Conservation (phyloP, 352 stramenopile genomes). For the Pseudoperonospora humuli region DNA sequence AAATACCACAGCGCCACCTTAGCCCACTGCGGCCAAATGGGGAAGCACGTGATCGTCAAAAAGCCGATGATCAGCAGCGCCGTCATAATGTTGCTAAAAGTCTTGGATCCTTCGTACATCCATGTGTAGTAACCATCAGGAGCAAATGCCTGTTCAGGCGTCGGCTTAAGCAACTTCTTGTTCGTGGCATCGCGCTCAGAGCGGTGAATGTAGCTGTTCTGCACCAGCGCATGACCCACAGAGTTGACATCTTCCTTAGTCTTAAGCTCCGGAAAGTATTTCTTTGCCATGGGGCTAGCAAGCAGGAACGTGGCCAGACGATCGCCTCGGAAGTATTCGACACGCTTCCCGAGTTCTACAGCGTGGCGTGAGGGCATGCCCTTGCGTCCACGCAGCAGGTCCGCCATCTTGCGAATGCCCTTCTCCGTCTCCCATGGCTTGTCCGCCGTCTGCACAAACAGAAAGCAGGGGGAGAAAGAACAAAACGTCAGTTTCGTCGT, state of each 20-base stretch:
- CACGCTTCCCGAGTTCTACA: conserved; percentile 86
- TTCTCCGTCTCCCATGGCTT: conserved; percentile 70
- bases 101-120: conserved; percentile 98
- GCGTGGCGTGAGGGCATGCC: conserved; percentile 84
- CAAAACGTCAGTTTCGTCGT: conserved; percentile 6
- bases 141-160: conserved; percentile 87
- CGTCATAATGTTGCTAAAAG: conserved; percentile 96
- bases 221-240: conserved; percentile 64
- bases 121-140: conserved; percentile 97
- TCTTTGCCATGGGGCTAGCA: conserved; percentile 63
- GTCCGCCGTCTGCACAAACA: conserved; percentile 24
- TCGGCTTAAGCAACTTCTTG: conserved; percentile 79
- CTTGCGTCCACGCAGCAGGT: conserved; percentile 76
- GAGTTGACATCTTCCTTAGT: conserved; percentile 73
- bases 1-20: conserved; percentile 98
- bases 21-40: conserved; percentile 98
- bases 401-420: conserved; percentile 73
- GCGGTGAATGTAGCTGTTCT: conserved; percentile 82
- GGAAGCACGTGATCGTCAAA: conserved; percentile 96
- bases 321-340: conserved; percentile 89
- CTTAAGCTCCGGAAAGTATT: conserved; percentile 76
- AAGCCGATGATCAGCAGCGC: conserved; percentile 95
- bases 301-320: conserved; percentile 81
- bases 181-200: conserved; percentile 83
- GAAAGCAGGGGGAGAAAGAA: not conserved